phyloP scores from a whole-genome alignment of 352 stramenopile genomes.

The Globisporangium cederbergense region DNA sequence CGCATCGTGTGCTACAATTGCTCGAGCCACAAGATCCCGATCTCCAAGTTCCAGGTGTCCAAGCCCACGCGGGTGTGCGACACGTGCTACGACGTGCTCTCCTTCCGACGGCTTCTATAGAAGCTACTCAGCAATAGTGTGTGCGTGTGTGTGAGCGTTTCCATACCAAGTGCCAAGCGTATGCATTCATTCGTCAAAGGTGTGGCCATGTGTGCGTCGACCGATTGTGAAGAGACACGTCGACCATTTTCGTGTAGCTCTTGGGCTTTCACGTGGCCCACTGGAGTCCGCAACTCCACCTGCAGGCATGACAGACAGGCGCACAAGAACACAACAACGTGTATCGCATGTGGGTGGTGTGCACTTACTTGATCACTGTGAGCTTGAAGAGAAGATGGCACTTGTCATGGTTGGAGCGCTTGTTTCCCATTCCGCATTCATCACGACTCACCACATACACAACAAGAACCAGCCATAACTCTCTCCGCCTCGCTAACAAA shows the following conservation, averaged over 20 bases:
- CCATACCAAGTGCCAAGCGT: not conserved
- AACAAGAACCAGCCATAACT: no score
- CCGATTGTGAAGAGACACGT: no score
- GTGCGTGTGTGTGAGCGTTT: not conserved
- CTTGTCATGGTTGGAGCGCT: no score
- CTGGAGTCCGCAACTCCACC: not conserved
- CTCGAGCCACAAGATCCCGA: conserved; percentile 79
- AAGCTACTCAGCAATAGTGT: not conserved
- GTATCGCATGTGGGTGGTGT: no score
- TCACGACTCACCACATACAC: no score
- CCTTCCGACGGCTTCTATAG: conserved; percentile 78
- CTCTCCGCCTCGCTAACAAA: no score
- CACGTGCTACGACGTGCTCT: conserved; percentile 81
- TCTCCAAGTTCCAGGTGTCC: conserved; percentile 79
- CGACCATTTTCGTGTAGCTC: not conserved
- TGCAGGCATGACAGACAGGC: no score
- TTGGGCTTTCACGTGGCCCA: not conserved
- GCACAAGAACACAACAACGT: no score
- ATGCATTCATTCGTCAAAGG: not conserved
- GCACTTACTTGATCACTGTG: no score
- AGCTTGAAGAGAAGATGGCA: no score
- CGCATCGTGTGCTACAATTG: conserved; percentile 86
- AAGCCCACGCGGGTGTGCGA: conserved; percentile 77
- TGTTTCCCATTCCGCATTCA: no score
- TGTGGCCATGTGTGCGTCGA: no score